Evolutionary conservation across 2,329 filamentous ascomycete genomes (phyloP).

Genomic region (Ophiostoma sp.): DNA sequence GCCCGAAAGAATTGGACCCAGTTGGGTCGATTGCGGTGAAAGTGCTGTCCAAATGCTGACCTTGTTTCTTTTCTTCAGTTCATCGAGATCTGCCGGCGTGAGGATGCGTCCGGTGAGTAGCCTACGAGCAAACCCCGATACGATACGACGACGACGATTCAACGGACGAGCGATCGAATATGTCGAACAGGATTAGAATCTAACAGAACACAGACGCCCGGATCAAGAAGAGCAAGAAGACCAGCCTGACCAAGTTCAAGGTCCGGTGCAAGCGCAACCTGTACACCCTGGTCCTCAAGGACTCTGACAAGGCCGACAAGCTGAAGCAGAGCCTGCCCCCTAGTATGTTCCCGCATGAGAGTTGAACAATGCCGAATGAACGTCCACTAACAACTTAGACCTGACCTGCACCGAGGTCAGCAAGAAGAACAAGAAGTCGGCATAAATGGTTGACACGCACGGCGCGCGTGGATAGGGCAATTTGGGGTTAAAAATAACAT

Average conservation of each 20-base stretch:
- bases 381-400: slow-evolving; percentile 39
- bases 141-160: neutral
- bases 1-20: neutral
- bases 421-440: slow-evolving; percentile 60
- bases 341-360: slow-evolving; percentile 57
- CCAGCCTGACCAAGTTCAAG: slow-evolving; percentile 99
- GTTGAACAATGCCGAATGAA: neutral
- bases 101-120: slow-evolving; percentile 97
- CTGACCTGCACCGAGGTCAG: slow-evolving; percentile 56
- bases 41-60: slow-evolving; percentile 22
- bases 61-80: slow-evolving; percentile 57
- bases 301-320: slow-evolving; percentile 99
- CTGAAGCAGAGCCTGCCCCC: slow-evolving; percentile 98
- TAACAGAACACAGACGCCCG: slow-evolving; percentile 63
- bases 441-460: slow-evolving; percentile 37
- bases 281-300: slow-evolving; percentile 98
- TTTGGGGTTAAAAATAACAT: neutral
- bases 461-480: slow-evolving; percentile 9
- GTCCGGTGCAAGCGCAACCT: slow-evolving; percentile 95
- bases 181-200: slow-evolving; percentile 29
- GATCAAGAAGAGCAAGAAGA: slow-evolving; percentile 94
- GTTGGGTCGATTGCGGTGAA: neutral
- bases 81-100: slow-evolving; percentile 99
- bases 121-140: neutral
- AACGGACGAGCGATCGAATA: neutral